Evolutionary conservation across 2,329 filamentous ascomycete genomes (phyloP).

Genomic region (Aureobasidium musti): DNA sequence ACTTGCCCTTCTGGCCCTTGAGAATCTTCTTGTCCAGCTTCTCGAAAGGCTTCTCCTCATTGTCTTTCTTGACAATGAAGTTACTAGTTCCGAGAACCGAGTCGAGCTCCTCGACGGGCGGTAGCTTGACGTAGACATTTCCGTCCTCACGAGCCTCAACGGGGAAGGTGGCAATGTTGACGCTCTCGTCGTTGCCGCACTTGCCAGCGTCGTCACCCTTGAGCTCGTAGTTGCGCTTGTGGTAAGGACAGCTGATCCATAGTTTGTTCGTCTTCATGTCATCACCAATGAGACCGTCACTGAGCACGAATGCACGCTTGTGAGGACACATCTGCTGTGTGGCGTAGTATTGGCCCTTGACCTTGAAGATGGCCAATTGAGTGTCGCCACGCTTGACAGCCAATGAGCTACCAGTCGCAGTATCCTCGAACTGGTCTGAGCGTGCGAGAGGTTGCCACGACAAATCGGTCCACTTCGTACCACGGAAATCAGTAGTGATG

Average conservation of each 20-base stretch:
- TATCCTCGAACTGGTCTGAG: slow-evolving; percentile 66
- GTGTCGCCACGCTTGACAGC: slow-evolving; percentile 85
- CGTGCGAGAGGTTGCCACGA: slow-evolving; percentile 80
- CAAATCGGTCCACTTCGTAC: slow-evolving; percentile 64
- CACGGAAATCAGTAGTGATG: slow-evolving; percentile 70
- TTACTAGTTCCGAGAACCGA: slow-evolving; percentile 72
- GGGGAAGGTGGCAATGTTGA: slow-evolving; percentile 81
- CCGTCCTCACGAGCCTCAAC: slow-evolving; percentile 75
- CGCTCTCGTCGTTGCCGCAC: slow-evolving; percentile 71
- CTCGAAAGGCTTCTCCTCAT: slow-evolving; percentile 59
- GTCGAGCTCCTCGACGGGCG: slow-evolving; percentile 79
- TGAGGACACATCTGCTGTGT: slow-evolving; percentile 95
- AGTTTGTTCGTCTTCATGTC: slow-evolving; percentile 61
- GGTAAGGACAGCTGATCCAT: slow-evolving; percentile 85
- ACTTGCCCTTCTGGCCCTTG: slow-evolving; percentile 56
- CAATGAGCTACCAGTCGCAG: slow-evolving; percentile 71
- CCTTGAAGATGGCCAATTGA: slow-evolving; percentile 82
- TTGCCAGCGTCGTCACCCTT: slow-evolving; percentile 64
- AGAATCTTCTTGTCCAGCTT: slow-evolving; percentile 59
- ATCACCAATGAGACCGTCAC: slow-evolving; percentile 80
- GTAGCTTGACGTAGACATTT: slow-evolving; percentile 76
- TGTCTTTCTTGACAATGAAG: slow-evolving; percentile 76
- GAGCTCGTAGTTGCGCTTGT: slow-evolving; percentile 87
- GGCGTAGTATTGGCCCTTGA: slow-evolving; percentile 77
- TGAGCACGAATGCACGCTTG: slow-evolving; percentile 85